Percentiles rank a stretch among this genome's conserved stretches.
Conservation (phyloP, 2,329 filamentous ascomycete genomes). For the Botryotinia globosa region DNA sequence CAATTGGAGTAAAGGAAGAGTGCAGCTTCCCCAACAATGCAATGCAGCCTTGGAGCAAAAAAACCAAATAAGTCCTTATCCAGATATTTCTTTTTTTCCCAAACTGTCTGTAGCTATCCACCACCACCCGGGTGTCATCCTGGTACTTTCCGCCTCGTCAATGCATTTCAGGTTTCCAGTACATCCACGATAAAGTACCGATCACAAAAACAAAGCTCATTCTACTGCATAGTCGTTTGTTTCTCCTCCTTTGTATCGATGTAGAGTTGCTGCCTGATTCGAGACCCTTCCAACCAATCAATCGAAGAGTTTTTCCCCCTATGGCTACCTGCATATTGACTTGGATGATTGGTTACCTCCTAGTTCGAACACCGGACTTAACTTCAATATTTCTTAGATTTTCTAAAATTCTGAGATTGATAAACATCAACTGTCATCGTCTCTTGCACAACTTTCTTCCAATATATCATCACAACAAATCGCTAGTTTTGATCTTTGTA, state of each 20-base stretch:
- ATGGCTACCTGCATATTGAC: constrained; percentile 3
- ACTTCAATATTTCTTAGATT: background rate
- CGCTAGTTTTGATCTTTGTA: background rate
- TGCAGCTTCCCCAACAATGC: background rate
- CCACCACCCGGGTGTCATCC: background rate
- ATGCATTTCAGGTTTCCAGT: background rate
- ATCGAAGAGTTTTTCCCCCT: background rate
- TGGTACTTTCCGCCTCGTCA: background rate
- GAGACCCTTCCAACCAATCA: background rate
- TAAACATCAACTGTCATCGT: background rate
- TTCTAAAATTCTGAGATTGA: background rate
- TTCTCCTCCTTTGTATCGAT: background rate
- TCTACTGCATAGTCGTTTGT: background rate
- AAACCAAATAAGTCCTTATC: background rate
- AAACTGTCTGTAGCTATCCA: background rate
- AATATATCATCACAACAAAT: background rate
- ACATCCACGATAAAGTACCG: too few species aligned
- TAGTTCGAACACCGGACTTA: background rate
- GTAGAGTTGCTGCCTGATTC: background rate
- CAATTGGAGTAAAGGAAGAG: background rate
- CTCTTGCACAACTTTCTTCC: background rate
- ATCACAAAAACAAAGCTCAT: background rate
- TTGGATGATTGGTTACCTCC: background rate
- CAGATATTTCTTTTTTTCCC: background rate
- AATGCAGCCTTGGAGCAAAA: background rate